phyloP scores from a whole-genome alignment of 176 grass and related monocot genomes.

The Melocanna baccifera region DNA sequence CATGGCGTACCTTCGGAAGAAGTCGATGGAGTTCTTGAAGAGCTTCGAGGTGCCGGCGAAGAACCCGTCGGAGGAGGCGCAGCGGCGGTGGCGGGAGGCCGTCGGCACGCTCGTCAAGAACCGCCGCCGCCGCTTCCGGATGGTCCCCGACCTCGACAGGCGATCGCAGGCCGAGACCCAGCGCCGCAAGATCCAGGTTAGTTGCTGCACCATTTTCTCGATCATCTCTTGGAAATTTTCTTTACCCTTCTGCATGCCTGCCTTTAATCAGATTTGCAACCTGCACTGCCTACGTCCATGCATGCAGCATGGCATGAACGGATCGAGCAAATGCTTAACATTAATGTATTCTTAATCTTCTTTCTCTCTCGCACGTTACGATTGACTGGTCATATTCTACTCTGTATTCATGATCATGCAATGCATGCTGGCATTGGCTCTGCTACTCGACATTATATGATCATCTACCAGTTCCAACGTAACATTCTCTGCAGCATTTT shows the following conservation, averaged over 20 bases:
- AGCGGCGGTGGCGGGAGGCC: slow-evolving; percentile 78
- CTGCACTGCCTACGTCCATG: neutral
- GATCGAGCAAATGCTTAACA: neutral
- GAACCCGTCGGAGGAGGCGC: slow-evolving; percentile 84
- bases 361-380: neutral
- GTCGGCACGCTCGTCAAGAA: slow-evolving; percentile 75
- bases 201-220: neutral
- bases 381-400: neutral
- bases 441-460: neutral
- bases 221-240: too few relatives aligned
- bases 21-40: slow-evolving; percentile 66
- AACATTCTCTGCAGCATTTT: neutral
- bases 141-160: slow-evolving; percentile 80
- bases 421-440: neutral
- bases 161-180: slow-evolving; percentile 57
- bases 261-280: neutral
- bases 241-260: too few relatives aligned
- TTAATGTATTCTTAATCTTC: neutral
- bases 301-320: too few relatives aligned
- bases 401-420: neutral
- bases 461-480: too few relatives aligned
- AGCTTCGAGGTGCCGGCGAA: slow-evolving; percentile 77
- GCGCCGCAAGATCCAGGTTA: slow-evolving; percentile 72
- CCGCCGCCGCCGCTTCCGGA: slow-evolving; percentile 79
- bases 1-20: slow-evolving; percentile 50